Evolutionary conservation across 306 rosid species (phyloP), one percentile per base, ranked within the genome.

Genomic region (Dryas octopetala): DNA sequence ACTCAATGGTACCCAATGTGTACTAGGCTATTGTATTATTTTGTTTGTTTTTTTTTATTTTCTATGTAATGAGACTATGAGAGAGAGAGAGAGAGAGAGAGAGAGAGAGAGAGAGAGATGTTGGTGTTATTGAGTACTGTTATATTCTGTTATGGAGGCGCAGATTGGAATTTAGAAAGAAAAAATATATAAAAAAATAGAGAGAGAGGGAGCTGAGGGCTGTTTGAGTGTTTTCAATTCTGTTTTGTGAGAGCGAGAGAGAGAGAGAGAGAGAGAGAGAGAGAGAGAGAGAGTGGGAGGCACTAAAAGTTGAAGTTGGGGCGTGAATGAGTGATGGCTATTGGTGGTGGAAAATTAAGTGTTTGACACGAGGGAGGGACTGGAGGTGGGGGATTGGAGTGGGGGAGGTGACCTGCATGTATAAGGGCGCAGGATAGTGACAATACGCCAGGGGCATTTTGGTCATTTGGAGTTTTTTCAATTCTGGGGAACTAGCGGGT

Each of bases 401-500:
- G 79, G 86, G 83, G 74, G 73, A 72, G 55, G 81, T 77, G 77
- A 70, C 83, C 87, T 82, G 84, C 86, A 82, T 77, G 73, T 73
- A 74, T 71, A 32, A 50, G 82, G 77, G 71, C 73, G 73, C 26
- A 60, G 74, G 91, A 90, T 15, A 77, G 78, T 41, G 91, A 88
- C 91, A 67, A 74, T 83, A 74, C 88, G 52, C 51, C n/a, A 17
- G 70, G 87, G 86, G 55, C 53, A 77, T 70, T 86, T 6, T 77
- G 9, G 86, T 86, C 80, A 74, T 73, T 80, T 66, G 2, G 3
- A 0, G 15, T 1, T 0, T 12, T 32, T 41, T 38, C 38, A 28
- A 46, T 55, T 61, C 67, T 19, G 28, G 80, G 71, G 55, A 59
- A 53, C 70, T 77, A 46, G 60, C 82, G 23, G 47, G 68, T 32